phyloP scores from a whole-genome alignment of 2,329 filamentous ascomycete genomes.

The Fusarium neocosmosporiellum region DNA sequence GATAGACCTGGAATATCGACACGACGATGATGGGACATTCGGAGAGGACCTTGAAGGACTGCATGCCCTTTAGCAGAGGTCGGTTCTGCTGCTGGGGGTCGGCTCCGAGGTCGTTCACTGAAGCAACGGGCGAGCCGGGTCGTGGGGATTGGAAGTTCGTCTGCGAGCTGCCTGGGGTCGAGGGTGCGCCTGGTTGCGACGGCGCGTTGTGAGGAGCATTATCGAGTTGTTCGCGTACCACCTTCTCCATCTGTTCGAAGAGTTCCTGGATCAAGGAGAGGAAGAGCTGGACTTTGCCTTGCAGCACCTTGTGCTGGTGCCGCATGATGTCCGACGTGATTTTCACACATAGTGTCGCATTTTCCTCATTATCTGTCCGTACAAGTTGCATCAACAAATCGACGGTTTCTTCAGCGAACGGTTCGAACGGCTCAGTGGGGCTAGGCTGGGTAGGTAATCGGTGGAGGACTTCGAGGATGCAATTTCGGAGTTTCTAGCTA shows the following conservation, averaged over 20 bases:
- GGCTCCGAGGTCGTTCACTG: conserved; percentile 81
- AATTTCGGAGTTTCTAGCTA: conserved; percentile 85
- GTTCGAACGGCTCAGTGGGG: conserved; percentile 84
- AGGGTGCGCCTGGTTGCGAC: conserved; percentile 68
- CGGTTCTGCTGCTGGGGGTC: conserved; percentile 85
- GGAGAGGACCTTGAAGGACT: conserved; percentile 97
- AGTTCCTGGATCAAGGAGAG: conserved; percentile 93
- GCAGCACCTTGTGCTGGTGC: conserved; percentile 86
- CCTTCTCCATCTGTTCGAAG: conserved; percentile 93
- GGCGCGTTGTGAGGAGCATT: conserved; percentile 69
- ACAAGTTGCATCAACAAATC: conserved; percentile 91
- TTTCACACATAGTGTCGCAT: conserved; percentile 98
- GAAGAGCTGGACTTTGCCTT: conserved; percentile 86
- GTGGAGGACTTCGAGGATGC: conserved; percentile 93
- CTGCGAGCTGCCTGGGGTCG: conserved; percentile 73
- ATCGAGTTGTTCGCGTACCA: conserved; percentile 96
- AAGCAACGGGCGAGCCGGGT: conserved; percentile 88
- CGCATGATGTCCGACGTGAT: conserved; percentile 97
- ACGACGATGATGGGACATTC: conserved; percentile 99
- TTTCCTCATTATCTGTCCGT: conserved; percentile 95
- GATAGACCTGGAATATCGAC: conserved; percentile 95
- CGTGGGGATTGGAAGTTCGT: conserved; percentile 87
- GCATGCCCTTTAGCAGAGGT: conserved; percentile 90
- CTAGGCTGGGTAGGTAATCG: conserved; percentile 78
- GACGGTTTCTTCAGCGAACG: conserved; percentile 87